Percentiles rank a stretch among this genome's conserved stretches.
Evolutionary conservation across 2,329 filamentous ascomycete species (phyloP).

Genomic region (Lizonia empirigonia): DNA sequence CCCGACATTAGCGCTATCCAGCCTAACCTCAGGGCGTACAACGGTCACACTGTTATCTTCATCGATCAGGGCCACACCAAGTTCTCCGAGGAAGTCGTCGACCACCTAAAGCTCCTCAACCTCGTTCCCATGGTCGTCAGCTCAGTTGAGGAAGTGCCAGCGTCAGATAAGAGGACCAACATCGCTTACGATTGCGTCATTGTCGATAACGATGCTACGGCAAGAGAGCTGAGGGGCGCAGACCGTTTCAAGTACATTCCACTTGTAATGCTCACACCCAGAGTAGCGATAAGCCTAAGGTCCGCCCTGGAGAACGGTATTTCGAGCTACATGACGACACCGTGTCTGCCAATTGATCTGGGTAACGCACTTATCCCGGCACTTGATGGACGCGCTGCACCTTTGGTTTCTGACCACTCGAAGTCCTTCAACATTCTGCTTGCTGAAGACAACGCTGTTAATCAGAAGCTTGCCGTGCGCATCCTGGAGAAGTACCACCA

Average conservation of each 20-base stretch:
- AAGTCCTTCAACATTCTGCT: slow-evolving; percentile 94
- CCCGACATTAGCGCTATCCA: slow-evolving; percentile 78
- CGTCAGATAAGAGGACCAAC: slow-evolving; percentile 52
- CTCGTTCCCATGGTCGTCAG: slow-evolving; percentile 84
- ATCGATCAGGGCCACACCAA: slow-evolving; percentile 88
- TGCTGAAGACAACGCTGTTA: slow-evolving; percentile 96
- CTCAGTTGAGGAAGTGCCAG: slow-evolving; percentile 69
- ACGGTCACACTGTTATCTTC: slow-evolving; percentile 88
- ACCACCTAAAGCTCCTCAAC: slow-evolving; percentile 78
- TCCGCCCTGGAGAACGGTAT: slow-evolving; percentile 93
- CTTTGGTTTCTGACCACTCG: slow-evolving; percentile 88
- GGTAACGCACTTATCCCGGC: slow-evolving; percentile 96
- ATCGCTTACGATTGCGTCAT: slow-evolving; percentile 92
- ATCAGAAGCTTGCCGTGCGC: slow-evolving; percentile 93
- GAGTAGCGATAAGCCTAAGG: slow-evolving; percentile 90
- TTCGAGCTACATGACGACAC: slow-evolving; percentile 98
- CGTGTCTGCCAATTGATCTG: slow-evolving; percentile 90
- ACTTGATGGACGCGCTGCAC: slow-evolving; percentile 88
- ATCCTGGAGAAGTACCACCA: slow-evolving; percentile 97
- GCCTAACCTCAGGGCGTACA: slow-evolving; percentile 87
- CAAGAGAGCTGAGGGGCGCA: slow-evolving; percentile 80
- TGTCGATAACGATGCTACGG: slow-evolving; percentile 90
- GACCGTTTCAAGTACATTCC: slow-evolving; percentile 98
- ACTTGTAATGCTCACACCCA: slow-evolving; percentile 86
- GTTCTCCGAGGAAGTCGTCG: slow-evolving; percentile 74